These are phyloP conservation scores for Leptographium wingfieldii DNA, from an alignment of 2,329 filamentous ascomycete genomes.

Conservation along the genomic window DNA sequence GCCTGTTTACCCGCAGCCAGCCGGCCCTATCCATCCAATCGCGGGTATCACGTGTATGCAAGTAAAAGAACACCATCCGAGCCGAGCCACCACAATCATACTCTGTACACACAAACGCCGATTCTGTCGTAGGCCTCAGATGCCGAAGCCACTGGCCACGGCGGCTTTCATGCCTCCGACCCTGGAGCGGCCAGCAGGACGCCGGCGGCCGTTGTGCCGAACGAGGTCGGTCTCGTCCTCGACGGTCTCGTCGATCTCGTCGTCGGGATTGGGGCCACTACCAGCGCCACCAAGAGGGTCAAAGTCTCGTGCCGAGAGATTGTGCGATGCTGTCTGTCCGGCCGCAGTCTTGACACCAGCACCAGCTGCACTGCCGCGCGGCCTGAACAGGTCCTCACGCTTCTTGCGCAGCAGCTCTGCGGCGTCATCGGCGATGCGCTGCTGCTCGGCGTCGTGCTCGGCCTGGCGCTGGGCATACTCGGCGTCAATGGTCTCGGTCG, in stretches of 20 bases:
- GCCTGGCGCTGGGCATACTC: conserved; percentile 31
- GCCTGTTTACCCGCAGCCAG: too few relatives aligned
- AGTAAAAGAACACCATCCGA: not conserved
- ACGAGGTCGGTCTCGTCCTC: not conserved
- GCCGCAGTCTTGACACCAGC: not conserved
- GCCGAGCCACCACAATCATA: not conserved
- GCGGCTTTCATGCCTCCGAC: not conserved
- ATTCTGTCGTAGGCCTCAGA: not conserved
- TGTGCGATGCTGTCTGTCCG: not conserved
- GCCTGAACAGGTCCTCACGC: conserved; percentile 34
- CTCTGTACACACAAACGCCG: not conserved
- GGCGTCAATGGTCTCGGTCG: conserved; percentile 41
- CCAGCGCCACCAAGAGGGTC: not conserved
- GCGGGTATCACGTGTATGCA: not conserved
- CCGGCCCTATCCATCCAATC: not conserved
- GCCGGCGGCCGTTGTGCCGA: not conserved
- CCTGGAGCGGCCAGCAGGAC: not conserved
- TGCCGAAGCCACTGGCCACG: not conserved
- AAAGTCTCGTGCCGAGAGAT: not conserved
- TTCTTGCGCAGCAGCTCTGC: conserved; percentile 34
- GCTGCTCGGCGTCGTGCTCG: conserved; percentile 31
- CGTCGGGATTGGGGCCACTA: not conserved
- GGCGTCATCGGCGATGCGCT: conserved; percentile 34
- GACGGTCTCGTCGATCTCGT: not conserved
- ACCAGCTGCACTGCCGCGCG: not conserved